Percentiles rank a stretch among this genome's conserved stretches.
phyloP scores from a whole-genome alignment of 2,329 filamentous ascomycete species.

The Aspergillus flavus region DNA sequence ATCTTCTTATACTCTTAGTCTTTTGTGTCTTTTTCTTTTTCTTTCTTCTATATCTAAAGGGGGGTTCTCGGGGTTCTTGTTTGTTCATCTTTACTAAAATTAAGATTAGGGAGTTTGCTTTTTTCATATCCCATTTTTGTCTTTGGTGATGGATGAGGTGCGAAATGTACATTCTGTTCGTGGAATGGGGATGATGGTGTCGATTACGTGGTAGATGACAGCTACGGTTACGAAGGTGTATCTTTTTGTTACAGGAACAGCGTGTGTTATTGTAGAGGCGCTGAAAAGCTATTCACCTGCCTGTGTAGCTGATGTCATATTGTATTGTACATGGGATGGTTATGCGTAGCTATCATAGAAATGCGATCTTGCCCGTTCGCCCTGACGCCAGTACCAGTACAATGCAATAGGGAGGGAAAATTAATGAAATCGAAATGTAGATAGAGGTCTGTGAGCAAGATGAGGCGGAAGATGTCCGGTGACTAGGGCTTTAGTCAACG shows the following conservation, averaged over 20 bases:
- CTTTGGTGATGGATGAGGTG: background rate
- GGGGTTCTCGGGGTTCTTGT: background rate
- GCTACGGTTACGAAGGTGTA: background rate
- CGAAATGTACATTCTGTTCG: background rate
- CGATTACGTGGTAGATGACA: background rate
- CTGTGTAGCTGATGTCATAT: background rate
- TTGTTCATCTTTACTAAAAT: conserved; percentile 1
- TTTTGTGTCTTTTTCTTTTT: conserved; percentile 10
- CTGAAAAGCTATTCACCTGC: background rate
- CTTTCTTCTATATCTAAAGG: conserved; percentile 12
- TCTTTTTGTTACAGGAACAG: background rate
- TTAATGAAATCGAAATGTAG: conserved; percentile 5
- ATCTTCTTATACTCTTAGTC: conserved; percentile 7
- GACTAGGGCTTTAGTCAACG: conserved; percentile 49
- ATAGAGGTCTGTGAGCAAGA: background rate
- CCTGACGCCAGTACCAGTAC: conserved; percentile 19
- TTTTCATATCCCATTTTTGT: conserved; percentile 8
- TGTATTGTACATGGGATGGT: conserved; percentile 10
- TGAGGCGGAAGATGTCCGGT: background rate
- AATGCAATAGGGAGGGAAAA: conserved; percentile 6
- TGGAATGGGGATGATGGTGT: background rate
- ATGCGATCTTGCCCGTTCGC: conserved; percentile 5
- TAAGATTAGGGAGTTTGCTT: conserved; percentile 9
- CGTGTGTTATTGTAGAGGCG: background rate
- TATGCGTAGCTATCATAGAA: background rate